These are phyloP conservation scores for Candida arabinofermentans DNA, from an alignment of 805 yeast genomes.

Conservation along the genomic window DNA sequence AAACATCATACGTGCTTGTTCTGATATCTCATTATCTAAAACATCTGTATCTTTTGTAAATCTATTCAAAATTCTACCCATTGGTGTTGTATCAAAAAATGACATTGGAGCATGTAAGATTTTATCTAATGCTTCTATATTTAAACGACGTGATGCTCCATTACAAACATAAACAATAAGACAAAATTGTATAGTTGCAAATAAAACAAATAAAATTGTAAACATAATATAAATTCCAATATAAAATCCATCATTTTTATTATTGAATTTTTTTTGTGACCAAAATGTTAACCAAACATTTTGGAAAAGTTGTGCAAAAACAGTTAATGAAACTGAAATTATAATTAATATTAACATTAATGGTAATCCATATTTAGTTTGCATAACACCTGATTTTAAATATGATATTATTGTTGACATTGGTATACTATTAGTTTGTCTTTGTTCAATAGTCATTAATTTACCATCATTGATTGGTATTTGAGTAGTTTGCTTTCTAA, in stretches of 20 bases:
- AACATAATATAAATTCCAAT: constrained; percentile 71
- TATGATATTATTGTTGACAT: constrained; percentile 48
- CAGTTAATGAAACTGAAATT: constrained; percentile 29
- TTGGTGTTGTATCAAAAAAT: constrained; percentile 80
- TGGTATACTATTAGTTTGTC: constrained; percentile 53
- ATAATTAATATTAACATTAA: constrained; percentile 29
- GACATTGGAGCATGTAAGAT: constrained; percentile 78
- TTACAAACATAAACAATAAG: constrained; percentile 47
- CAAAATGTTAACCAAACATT: constrained; percentile 85
- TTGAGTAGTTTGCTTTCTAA: constrained; percentile 12
- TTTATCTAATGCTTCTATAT: constrained; percentile 49
- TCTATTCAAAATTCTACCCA: constrained; percentile 81
- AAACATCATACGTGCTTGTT: constrained; percentile 59
- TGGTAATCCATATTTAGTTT: constrained; percentile 26
- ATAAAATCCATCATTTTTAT: constrained; percentile 50
- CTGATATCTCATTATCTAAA: constrained; percentile 73
- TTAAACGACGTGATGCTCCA: constrained; percentile 54
- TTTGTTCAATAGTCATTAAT: constrained; percentile 48
- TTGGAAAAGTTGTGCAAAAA: constrained; percentile 54
- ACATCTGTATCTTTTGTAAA: constrained; percentile 87
- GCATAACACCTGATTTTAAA: constrained; percentile 52
- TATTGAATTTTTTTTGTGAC: constrained; percentile 53
- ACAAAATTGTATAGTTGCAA: constrained; percentile 40
- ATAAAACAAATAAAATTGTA: constrained; percentile 44
- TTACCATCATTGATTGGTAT: constrained; percentile 30